Base-by-base conservation (phyloP, 306 rosid species). In the Astragalus membranaceus region DNA sequence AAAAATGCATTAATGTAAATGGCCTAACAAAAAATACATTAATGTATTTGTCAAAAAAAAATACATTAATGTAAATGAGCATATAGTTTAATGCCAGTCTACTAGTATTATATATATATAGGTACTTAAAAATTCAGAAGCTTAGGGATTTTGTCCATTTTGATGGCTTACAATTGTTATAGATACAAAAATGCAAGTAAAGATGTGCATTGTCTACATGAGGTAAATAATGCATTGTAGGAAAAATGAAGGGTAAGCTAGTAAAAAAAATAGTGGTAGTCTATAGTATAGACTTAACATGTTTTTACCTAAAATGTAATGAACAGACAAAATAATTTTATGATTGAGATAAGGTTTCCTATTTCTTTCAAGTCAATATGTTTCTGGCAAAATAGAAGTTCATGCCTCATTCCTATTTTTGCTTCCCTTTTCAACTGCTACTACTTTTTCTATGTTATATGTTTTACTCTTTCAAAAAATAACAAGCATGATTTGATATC, bases 251-350 rank as follows among this genome's bases (percentile, higher is more conserved):
- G 30, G 30, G 47, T 56, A 70, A 23, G 49, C 0, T 14, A 67
- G 80, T 46, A 43, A 73, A 76, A 37, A 11, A 2, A 39, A 10
- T 26, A 37, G 37, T 26, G 67, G 3, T 41, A 15, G 57, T 8
- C 14, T 13, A 20, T 5, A 12, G 11, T 51, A 13, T 30, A 53
- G 42, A 65, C 36, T 13, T 35, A 75, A 60, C 75, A 64, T 67
- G 69, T 10, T 72, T 46, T 82, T 72, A 46, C 75, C 80, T 69
- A 23, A 17, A 84, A 72, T 68, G 64, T 52, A 70, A 88, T 75
- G 23, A 71, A 72, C 8, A 47, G 33, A 53, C 30, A 47, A 48
- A 16, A 69, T 32, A 57, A 70, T 44, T 35, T 44, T 44, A 48
- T 58, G 83, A 72, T 0, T 62, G 36, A 72, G 70, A 74, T 53